These are phyloP conservation scores for Citrullus colocynthis DNA, from an alignment of 306 rosid species.

Conservation along the genomic window DNA sequence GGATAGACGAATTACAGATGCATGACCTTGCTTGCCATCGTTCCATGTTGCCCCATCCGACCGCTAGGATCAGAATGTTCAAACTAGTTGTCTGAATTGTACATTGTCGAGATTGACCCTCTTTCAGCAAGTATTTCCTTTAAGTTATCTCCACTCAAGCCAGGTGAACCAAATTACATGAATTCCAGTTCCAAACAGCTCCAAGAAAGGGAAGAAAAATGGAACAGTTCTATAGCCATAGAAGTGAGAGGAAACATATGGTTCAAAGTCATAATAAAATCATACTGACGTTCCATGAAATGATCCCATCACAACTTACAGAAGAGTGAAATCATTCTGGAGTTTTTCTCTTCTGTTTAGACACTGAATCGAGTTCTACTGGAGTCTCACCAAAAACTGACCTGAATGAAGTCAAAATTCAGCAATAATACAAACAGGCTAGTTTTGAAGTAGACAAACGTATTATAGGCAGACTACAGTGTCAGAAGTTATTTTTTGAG, in stretches of 20 bases:
- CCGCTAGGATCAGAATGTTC: not conserved
- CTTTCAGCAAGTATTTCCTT: not conserved
- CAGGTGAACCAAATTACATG: not conserved
- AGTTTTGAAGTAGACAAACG: not conserved
- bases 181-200: not conserved
- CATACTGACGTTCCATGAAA: not conserved
- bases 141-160: not conserved
- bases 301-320: not conserved
- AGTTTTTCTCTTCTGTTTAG: conserved; percentile 49
- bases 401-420: conserved; percentile 29
- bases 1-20: not conserved
- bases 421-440: not conserved
- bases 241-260: not conserved
- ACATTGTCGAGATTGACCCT: not conserved
- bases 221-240: not conserved
- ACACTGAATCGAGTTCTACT: conserved; percentile 26
- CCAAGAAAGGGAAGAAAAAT: not conserved
- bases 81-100: not conserved
- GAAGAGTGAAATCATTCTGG: conserved; percentile 18
- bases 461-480: not conserved
- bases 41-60: not conserved
- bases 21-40: not conserved
- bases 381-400: conserved; percentile 71
- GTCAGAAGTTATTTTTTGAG: not conserved
- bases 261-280: not conserved